phyloP scores from a whole-genome alignment of 164 flowering plant species.

The Berberis vulgaris region DNA sequence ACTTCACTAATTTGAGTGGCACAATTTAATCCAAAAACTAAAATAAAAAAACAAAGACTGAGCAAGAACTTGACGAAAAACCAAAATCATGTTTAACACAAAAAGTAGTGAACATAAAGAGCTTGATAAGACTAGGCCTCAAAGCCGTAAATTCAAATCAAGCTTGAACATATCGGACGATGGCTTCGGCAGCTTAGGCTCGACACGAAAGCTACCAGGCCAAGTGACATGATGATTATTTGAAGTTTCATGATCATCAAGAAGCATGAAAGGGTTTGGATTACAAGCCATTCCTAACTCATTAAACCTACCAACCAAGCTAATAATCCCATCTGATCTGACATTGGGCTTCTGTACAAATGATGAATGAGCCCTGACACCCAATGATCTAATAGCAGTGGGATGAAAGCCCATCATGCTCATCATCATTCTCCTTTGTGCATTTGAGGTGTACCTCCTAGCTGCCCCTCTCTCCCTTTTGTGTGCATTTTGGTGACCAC shows the following conservation, averaged over 20 bases:
- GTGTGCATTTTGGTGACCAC: slow-evolving; percentile 97
- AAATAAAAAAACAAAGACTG: background rate
- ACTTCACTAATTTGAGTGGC: background rate
- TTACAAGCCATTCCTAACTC: background rate
- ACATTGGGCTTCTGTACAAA: background rate
- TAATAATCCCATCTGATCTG: background rate
- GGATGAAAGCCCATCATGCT: slow-evolving; percentile 14
- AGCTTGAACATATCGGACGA: background rate
- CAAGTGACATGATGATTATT: background rate
- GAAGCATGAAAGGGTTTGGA: background rate
- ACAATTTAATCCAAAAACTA: background rate
- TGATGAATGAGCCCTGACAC: background rate
- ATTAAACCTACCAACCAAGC: background rate
- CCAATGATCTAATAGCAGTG: background rate
- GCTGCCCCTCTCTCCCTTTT: slow-evolving; percentile 77
- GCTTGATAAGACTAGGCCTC: background rate
- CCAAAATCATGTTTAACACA: background rate
- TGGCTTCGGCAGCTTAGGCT: background rate
- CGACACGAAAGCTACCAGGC: background rate
- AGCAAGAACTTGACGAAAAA: background rate
- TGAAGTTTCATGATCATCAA: background rate
- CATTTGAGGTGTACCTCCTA: slow-evolving; percentile 43
- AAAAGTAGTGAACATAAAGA: background rate
- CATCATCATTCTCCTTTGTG: slow-evolving; percentile 34
- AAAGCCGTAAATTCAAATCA: background rate